Base-by-base conservation (phyloP, 2,329 filamentous ascomycete species). In the Xylaria sp. region DNA sequence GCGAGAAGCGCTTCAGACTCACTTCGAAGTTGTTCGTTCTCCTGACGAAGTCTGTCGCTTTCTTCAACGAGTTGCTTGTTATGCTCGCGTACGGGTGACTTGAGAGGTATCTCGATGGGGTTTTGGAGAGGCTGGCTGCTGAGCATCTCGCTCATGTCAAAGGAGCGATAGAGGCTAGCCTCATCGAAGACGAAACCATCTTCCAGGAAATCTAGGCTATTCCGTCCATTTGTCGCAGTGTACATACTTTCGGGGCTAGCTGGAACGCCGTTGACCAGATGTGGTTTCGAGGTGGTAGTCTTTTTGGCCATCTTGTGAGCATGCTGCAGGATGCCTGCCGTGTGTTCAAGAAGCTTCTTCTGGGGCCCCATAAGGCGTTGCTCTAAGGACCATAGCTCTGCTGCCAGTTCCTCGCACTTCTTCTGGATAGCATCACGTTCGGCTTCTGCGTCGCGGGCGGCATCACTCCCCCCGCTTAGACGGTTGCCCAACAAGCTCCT, bases 301-400 rank as follows among this genome's bases (percentile, higher is more conserved):
- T 87, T 88, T 76, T 88, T 91, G n/a, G 91, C 85, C 0, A 88
- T 89, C 75, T 91, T 92, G 81, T 98, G 94, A 9, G 94, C 97
- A 80, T 97, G 88, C 78, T 97, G 94, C 63, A 99, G 83, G 48
- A 99, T 93, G 54, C 93, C 95, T 15, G 96, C 94, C 0, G 95
- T 98, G 79, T 99, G 96, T 79, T 95, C 90, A 60, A 98, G 83
- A 54, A 99, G 83, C 70, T 90, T 89, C 75, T 88, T 88, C 76
- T 97, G 92, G 9, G 93, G 88, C 67, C 91, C 87, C 82, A 94
- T 90, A 68, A 91, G 84, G 73, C 92, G 85, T 79, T 92, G 92
- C 80, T 98, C 93, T 65, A 97, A 83, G 68, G 88, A 87, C 82
- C 92, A 93, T 46, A 98, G 83, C 76, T 97, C 93, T 50, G 90